Base-by-base conservation (phyloP, 495 filamentous ascomycete species). In the Podospora tetraspora region DNA sequence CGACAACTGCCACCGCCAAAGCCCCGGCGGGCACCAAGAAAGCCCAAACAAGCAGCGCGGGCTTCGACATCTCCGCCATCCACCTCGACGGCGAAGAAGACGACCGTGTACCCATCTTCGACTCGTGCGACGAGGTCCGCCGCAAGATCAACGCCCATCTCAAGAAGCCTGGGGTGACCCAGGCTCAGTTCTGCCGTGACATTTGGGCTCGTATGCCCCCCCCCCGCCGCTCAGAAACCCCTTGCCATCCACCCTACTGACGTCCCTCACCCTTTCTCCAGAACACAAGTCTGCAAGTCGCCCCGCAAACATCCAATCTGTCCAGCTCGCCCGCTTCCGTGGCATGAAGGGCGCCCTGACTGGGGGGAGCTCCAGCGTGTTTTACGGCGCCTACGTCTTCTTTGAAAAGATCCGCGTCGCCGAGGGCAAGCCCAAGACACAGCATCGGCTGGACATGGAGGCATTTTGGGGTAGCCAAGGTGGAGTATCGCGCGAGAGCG, bases 341-440 rank as follows among this genome's bases (percentile, higher is more conserved):
- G 71, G 66, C 9, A 81, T 82, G 72, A 84, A 83, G 63, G 84
- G 86, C 1, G 66, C 82, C 0, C 69, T 70, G 60, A 71, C 69
- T 4, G 84, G 87, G 1, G 81, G 79, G 12, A 83, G 74, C 25
- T 60, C 61, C 10, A 32, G 30, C 0, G 77, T 83, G 6, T 88
- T 80, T 70, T 87, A 87, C 64, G 81, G 79, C 16, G 79, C 78
- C 3, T 88, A 88, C 72, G 79, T 82, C 23, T 86, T 78, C 60
- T 88, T 89, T 64, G 87, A 89, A 77, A 90, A 89, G 80, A 61
- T 86, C 66, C 75, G 86, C 37, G 75, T 88, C 37, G 78, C 79
- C 58, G 78, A 86, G 71, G 79, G 79, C 16, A 87, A 86, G 79
- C 77, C 81, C 21, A 89, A 87, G 80, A 81, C 72, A 8, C 80